A percentile compares a stretch with the other conserved stretches of the same genome.
Conservation (phyloP, 768 basidiomycete genomes). For the Lactifluus pinguis region DNA sequence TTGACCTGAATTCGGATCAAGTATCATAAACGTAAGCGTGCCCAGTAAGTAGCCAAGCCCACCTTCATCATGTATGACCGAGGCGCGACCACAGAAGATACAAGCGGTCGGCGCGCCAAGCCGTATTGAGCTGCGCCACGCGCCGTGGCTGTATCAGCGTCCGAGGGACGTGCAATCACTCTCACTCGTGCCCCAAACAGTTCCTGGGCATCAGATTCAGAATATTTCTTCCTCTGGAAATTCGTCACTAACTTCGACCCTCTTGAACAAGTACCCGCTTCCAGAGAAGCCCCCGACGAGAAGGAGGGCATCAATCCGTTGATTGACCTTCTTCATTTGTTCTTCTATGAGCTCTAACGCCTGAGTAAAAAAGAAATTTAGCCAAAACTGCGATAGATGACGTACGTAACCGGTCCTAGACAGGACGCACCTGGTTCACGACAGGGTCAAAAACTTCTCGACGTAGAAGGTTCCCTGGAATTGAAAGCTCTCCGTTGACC, state of each 20-base stretch:
- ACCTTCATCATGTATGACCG: conserved; percentile 85
- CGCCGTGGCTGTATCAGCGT: conserved; percentile 82
- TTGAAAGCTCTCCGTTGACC: conserved; percentile 73
- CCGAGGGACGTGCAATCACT: conserved; percentile 74
- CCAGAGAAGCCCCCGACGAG: conserved; percentile 88
- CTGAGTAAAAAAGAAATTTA: conserved; percentile 28
- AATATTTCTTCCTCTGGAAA: conserved; percentile 5
- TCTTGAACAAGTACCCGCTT: conserved; percentile 74
- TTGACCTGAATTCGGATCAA: conserved; percentile 49
- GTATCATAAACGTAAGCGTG: background rate
- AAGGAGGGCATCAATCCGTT: conserved; percentile 72
- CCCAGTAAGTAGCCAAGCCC: conserved; percentile 12
- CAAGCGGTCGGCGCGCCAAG: conserved; percentile 61
- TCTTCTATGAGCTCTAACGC: conserved; percentile 73
- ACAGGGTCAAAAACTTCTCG: conserved; percentile 86
- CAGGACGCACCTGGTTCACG: conserved; percentile 52
- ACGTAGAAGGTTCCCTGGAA: conserved; percentile 72
- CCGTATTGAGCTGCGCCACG: conserved; percentile 88
- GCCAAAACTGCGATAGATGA: background rate
- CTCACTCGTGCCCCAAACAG: conserved; percentile 56
- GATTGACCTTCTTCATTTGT: conserved; percentile 57
- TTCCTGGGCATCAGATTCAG: conserved; percentile 34
- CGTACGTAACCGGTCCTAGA: background rate
- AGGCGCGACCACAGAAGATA: conserved; percentile 76
- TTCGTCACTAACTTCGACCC: conserved; percentile 51